Evolutionary conservation across 2,329 filamentous ascomycete genomes (phyloP), one percentile per base, ranked within the genome.

Genomic region (Botryotinia convoluta): DNA sequence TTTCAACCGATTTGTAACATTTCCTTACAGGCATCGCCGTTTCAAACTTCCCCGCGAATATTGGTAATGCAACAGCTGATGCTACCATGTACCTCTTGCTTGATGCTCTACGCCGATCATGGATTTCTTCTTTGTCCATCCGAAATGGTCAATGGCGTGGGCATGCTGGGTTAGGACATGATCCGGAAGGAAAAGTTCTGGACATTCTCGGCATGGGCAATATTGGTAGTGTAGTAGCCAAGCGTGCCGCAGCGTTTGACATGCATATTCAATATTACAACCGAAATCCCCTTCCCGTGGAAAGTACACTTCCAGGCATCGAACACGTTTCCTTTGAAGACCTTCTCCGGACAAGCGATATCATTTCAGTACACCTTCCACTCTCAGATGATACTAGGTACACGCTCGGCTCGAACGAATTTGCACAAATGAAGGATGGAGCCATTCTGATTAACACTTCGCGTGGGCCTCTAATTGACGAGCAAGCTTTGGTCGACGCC

Each of bases 161-260:
- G 8, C 26, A 73, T 16, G 60, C 91, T 89, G 42, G 84, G 84
- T 8, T 82, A 82, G n/a, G 86, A 85, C 0, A 92, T 80, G 93
- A 96, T 79, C 93, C 93, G 0, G 85, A 92, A 79, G 90, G 90
- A 48, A 95, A 95, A 81, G 83, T 90, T 1, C 85, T 97, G 7
- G 93, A 93, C 0, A 93, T 96, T 73, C 82, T 96, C 44, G 93
- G 93, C 8, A 95, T 96, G 92, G 93, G 93, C 32, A 92, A 93
- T 42, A 96, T 96, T 75, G 93, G 93, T 0, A 85, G 90, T 42
- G 93, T 93, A 79, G 83, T 95, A 76, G 92, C 91, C 77, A 86
- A 84, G 78, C 93, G 93, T 82, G 91, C 90, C 3, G 85, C 88
- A 70, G 91, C 86, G 0, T 94, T 96, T 80, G 92, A 90, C 6